A percentile compares a stretch with the other conserved stretches of the same genome.
Conservation (phyloP, 306 rosid species). For the Arachis stenosperma region DNA sequence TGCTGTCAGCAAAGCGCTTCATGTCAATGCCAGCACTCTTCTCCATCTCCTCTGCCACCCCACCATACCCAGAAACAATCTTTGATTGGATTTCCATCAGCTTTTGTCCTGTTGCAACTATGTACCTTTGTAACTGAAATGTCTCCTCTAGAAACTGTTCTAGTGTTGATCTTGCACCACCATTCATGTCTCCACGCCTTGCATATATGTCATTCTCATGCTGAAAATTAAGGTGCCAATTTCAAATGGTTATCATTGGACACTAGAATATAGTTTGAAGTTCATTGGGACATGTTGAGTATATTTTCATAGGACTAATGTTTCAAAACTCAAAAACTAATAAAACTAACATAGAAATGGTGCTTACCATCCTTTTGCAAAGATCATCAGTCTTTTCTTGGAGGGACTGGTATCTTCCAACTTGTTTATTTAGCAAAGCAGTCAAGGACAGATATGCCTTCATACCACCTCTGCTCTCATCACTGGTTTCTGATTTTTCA, state of each 20-base stretch:
- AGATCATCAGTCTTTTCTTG: conserved; percentile 84
- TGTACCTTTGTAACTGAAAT: conserved; percentile 86
- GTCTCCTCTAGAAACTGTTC: conserved; percentile 83
- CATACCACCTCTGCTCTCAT: conserved; percentile 50
- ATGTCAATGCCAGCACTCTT: conserved; percentile 73
- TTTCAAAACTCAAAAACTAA: neutral
- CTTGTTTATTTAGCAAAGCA: conserved; percentile 75
- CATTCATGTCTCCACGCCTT: conserved; percentile 51
- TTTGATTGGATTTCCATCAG: conserved; percentile 71
- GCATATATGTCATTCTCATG: conserved; percentile 65
- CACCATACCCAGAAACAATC: conserved; percentile 62
- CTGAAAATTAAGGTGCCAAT: conserved; percentile 49
- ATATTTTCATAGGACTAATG: conserved; percentile 11
- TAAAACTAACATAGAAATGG: conserved; percentile 16
- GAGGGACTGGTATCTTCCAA: conserved; percentile 77
- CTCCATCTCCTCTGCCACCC: conserved; percentile 67
- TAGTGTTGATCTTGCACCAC: conserved; percentile 56
- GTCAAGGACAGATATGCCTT: conserved; percentile 59
- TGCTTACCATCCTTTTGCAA: conserved; percentile 83
- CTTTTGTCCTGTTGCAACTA: conserved; percentile 89
- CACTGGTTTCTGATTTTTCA: conserved; percentile 48
- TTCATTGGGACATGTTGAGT: neutral
- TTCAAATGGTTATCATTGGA: neutral
- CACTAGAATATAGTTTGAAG: neutral
- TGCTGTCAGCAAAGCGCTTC: conserved; percentile 69